Evolutionary conservation across 441 rosid genomes (phyloP), one percentile per base, ranked within the genome.

Genomic region (Gossypium gossypioides): DNA sequence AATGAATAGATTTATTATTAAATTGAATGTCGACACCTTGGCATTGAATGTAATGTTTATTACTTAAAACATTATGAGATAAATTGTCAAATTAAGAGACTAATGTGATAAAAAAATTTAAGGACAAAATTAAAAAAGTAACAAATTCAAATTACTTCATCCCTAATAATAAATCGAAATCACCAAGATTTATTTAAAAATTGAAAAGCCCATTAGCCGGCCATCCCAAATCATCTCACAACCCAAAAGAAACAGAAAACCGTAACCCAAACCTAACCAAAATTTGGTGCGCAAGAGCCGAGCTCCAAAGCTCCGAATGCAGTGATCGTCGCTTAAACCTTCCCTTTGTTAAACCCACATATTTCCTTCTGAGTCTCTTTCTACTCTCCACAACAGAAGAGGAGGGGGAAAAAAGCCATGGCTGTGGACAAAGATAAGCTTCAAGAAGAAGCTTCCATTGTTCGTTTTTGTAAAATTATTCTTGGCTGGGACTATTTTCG

Each of bases 401-500:
- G 4, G n/a, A 46, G 34, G 18, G 29, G 6, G 37, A 22, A 15
- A 32, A 37, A 72, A 37, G 34, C 21, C 42, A 88, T 88, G 96
- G 89, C 85, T 0, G 84, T 80, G 48, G 96, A 89, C 27, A 88
- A 83, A 60, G 91, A 74, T 1, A 86, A 83, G 86, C 72, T 84
- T 71, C 86, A 80, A 51, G 87, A 87, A 77, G 91, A 87, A 37
- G 87, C 88, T 10, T 80, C 88, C 52, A 77, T 84, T 40, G 71
- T 79, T 70, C 89, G 89, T 69, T 94, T 91, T 83, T 86, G 86
- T 81, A 85, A 84, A 79, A 85, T 81, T 37, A 69, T 90, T 74
- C 89, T 94, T 6, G 86, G 90, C 42, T 91, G 96, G 96, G 97
- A 91, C 79, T 90, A 87, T 80, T 80, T 84, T 72, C 84, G 81